phyloP scores from a whole-genome alignment of 495 filamentous ascomycete species.

The Penicillium paradoxum region DNA sequence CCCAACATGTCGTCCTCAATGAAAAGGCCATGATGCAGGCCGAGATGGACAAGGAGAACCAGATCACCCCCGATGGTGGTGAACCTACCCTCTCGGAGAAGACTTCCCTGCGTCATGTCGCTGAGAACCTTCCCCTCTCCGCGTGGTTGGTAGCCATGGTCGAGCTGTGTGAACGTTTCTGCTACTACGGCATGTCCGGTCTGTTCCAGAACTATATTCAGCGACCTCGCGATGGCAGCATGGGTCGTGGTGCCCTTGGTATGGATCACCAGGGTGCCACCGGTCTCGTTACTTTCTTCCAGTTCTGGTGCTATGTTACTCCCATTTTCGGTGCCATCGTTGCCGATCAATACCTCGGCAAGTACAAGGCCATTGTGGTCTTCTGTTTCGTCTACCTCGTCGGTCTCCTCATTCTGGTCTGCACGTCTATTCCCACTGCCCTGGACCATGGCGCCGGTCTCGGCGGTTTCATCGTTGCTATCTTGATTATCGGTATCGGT shows the following conservation, averaged over 20 bases:
- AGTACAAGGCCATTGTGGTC: slow-evolving; percentile 63
- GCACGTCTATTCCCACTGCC: slow-evolving; percentile 43
- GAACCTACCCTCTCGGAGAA: slow-evolving; percentile 54
- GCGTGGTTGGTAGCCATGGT: slow-evolving; percentile 58
- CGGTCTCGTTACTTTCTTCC: slow-evolving; percentile 56
- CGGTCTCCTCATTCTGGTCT: slow-evolving; percentile 47
- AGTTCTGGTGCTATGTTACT: slow-evolving; percentile 58
- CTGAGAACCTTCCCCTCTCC: slow-evolving; percentile 51
- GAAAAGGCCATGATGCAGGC: slow-evolving; percentile 23
- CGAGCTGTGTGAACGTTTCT: slow-evolving; percentile 63
- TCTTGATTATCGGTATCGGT: slow-evolving; percentile 45
- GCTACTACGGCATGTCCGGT: slow-evolving; percentile 58
- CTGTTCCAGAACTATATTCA: slow-evolving; percentile 57
- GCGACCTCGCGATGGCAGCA: slow-evolving; percentile 41
- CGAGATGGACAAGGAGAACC: slow-evolving; percentile 31
- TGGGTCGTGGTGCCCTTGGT: slow-evolving; percentile 53
- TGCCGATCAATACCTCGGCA: slow-evolving; percentile 62
- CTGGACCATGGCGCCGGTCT: slow-evolving; percentile 44
- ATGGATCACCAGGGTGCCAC: slow-evolving; percentile 52
- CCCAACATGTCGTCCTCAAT: slow-evolving; percentile 21
- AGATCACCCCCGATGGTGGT: slow-evolving; percentile 40
- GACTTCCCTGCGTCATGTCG: slow-evolving; percentile 45
- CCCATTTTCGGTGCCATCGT: slow-evolving; percentile 56
- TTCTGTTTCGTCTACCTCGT: slow-evolving; percentile 48
- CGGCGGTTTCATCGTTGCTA: slow-evolving; percentile 45